These are phyloP conservation scores for Meyerozyma smithsonii DNA, from an alignment of 1,139 yeast species.

Conservation along the genomic window DNA sequence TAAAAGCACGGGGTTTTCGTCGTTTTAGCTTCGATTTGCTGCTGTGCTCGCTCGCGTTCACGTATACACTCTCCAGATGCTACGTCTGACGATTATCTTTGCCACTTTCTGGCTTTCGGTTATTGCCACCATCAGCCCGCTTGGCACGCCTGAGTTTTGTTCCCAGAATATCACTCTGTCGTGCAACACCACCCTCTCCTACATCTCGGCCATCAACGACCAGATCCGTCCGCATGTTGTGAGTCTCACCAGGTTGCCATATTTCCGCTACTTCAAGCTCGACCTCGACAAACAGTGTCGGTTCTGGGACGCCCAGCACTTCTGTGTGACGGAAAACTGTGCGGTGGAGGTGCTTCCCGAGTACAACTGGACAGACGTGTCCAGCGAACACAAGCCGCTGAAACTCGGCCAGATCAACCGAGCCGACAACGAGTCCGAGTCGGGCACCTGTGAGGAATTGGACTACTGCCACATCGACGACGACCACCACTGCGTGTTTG, in stretches of 20 bases:
- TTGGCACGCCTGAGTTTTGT: conserved; percentile 44
- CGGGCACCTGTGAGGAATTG: conserved; percentile 26
- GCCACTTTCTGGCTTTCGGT: neutral
- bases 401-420: conserved; percentile 52
- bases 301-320: conserved; percentile 76
- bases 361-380: conserved; percentile 58
- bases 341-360: conserved; percentile 71
- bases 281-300: conserved; percentile 86
- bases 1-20: neutral
- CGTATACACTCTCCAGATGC: neutral
- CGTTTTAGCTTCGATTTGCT: no score
- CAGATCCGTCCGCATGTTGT: conserved; percentile 46
- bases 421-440: conserved; percentile 22
- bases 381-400: conserved; percentile 72
- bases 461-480: conserved; percentile 64
- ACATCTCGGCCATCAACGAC: conserved; percentile 36
- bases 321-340: conserved; percentile 91
- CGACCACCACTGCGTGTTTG: conserved; percentile 65
- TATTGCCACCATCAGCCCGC: conserved; percentile 27
- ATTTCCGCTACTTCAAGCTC: conserved; percentile 82
- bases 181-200: conserved; percentile 45
- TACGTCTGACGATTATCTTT: neutral
- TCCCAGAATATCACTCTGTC: conserved; percentile 44
- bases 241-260: conserved; percentile 59
- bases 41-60: no score